A percentile compares a stretch with the other conserved stretches of the same genome.
Conservation (phyloP, 495 filamentous ascomycete species). For the Penicillium tannophilum region DNA sequence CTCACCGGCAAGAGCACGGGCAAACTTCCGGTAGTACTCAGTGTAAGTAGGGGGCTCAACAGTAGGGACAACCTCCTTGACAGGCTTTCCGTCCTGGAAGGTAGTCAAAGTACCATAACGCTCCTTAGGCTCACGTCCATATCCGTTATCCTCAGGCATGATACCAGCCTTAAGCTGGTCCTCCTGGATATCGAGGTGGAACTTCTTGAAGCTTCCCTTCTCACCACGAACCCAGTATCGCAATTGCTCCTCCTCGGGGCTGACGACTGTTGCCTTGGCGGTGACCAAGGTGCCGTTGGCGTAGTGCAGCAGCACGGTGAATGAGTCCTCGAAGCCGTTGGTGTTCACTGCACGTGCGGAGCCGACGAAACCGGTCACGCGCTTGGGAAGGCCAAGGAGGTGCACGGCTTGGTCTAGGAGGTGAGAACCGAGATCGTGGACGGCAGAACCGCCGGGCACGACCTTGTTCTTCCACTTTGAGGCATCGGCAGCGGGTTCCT, state of each 20-base stretch:
- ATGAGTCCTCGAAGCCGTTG: conserved; percentile 66
- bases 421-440: conserved; percentile 86
- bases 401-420: conserved; percentile 79
- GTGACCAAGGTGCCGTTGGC: conserved; percentile 58
- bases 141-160: conserved; percentile 63
- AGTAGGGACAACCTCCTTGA: conserved; percentile 55
- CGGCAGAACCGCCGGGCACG: conserved; percentile 67
- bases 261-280: conserved; percentile 70
- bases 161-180: conserved; percentile 73
- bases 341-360: conserved; percentile 62
- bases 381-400: conserved; percentile 74
- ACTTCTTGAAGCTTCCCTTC: conserved; percentile 81
- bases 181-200: conserved; percentile 78
- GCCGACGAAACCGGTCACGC: conserved; percentile 67
- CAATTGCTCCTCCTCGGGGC: conserved; percentile 69
- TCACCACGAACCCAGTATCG: conserved; percentile 81
- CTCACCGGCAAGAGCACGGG: conserved; percentile 62
- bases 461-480: conserved; percentile 72
- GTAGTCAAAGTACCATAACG: conserved; percentile 53
- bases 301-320: conserved; percentile 72
- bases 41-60: conserved; percentile 70
- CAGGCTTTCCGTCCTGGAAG: conserved; percentile 42
- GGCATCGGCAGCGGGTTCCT: conserved; percentile 45
- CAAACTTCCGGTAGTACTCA: conserved; percentile 72
- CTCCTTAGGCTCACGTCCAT: conserved; percentile 65